phyloP scores from a whole-genome alignment of 2,329 filamentous ascomycete genomes.

The Aspergillus sp. region DNA sequence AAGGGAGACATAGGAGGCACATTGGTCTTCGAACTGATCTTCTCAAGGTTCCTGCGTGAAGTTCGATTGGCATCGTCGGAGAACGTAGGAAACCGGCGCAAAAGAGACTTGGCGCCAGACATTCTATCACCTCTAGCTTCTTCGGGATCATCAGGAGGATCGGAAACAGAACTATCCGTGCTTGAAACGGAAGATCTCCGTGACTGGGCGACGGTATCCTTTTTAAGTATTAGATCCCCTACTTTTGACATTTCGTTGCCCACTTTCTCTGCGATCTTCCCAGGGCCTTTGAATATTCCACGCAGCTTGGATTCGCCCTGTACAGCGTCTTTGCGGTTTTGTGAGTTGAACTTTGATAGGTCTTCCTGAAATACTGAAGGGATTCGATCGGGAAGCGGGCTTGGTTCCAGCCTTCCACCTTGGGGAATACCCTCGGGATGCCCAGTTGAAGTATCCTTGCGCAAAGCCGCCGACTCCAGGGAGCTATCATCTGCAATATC shows the following conservation, averaged over 20 bases:
- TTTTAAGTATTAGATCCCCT: conserved; percentile 62
- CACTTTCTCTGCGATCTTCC: conserved; percentile 72
- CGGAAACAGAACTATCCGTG: conserved; percentile 50
- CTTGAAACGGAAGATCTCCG: conserved; percentile 48
- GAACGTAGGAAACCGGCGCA: conserved; percentile 37
- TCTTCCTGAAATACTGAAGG: conserved; percentile 30
- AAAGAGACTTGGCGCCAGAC: conserved; percentile 28
- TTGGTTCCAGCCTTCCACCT: conserved; percentile 28
- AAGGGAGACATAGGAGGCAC: conserved; percentile 54
- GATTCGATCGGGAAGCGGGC: conserved; percentile 30
- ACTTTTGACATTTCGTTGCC: conserved; percentile 65
- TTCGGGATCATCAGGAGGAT: conserved; percentile 49
- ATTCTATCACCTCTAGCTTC: conserved; percentile 35
- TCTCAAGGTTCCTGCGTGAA: conserved; percentile 38
- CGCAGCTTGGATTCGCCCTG: conserved; percentile 62
- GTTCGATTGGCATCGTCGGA: conserved; percentile 38
- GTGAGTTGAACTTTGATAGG: conserved; percentile 20
- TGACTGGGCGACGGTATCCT: conserved; percentile 52
- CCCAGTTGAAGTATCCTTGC: conserved; percentile 19
- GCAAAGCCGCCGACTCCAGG: conserved; percentile 20
- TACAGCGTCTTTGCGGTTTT: conserved; percentile 30
- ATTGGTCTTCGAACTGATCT: conserved; percentile 41
- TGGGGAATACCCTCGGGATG: conserved; percentile 20
- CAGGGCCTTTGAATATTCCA: conserved; percentile 72
- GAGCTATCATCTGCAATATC: conserved; percentile 33